Evolutionary conservation across 1,284 basidiomycete genomes (phyloP).

Genomic region (Inonotus obliquus): DNA sequence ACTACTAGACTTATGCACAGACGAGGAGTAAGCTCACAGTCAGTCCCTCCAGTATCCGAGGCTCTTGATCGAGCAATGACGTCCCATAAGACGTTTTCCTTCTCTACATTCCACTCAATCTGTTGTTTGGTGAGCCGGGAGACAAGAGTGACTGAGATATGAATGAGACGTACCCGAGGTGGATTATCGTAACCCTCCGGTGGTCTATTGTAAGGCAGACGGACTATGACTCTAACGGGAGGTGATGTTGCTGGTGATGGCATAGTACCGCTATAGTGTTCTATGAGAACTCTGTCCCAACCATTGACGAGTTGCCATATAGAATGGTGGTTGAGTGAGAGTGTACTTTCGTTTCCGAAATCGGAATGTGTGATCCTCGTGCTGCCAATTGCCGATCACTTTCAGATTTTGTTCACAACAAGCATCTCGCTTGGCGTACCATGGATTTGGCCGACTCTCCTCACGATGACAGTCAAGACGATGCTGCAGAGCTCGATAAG

Average conservation of each 20-base stretch:
- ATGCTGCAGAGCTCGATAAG: slow-evolving; percentile 35
- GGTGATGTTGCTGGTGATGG: slow-evolving; percentile 22
- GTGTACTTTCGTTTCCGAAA: neutral
- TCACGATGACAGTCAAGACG: slow-evolving; percentile 16
- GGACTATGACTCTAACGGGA: slow-evolving; percentile 63
- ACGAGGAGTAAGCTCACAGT: slow-evolving; percentile 49
- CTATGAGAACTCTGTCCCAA: neutral
- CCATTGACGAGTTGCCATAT: neutral
- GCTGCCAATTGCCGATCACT: neutral
- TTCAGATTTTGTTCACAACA: neutral
- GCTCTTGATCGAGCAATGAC: slow-evolving; percentile 71
- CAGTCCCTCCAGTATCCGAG: slow-evolving; percentile 61
- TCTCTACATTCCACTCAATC: slow-evolving; percentile 79
- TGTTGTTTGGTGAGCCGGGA: slow-evolving; percentile 27
- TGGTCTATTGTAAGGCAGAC: slow-evolving; percentile 70
- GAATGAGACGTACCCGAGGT: slow-evolving; percentile 46
- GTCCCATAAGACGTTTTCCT: slow-evolving; percentile 79
- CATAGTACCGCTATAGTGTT: neutral
- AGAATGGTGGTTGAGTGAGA: neutral
- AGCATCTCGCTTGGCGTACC: neutral
- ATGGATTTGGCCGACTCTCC: neutral
- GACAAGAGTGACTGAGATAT: slow-evolving; percentile 18
- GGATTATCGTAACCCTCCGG: slow-evolving; percentile 60
- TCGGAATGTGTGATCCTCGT: neutral
- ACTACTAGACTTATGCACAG: neutral